phyloP scores from a whole-genome alignment of 805 yeast genomes.

The Candida sakaeoensis region DNA sequence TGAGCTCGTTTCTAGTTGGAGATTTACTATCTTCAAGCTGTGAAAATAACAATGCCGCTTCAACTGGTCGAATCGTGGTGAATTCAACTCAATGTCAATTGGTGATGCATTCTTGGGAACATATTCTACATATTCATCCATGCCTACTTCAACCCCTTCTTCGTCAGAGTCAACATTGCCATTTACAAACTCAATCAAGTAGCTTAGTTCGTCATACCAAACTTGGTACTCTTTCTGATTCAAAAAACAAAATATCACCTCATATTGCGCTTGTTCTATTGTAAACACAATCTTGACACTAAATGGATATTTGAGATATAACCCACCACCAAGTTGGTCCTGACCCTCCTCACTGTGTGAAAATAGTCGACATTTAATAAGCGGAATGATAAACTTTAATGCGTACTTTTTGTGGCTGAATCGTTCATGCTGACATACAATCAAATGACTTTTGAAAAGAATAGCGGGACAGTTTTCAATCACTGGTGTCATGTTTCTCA shows the following conservation, averaged over 20 bases:
- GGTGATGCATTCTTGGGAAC: constrained; percentile 18
- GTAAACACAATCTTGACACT: constrained; percentile 48
- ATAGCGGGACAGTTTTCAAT: constrained; percentile 29
- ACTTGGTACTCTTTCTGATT: constrained; percentile 28
- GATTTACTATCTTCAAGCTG: not conserved
- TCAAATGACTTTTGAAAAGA: constrained; percentile 49
- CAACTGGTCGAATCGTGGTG: not conserved
- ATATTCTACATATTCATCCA: constrained; percentile 8
- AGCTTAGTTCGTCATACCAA: constrained; percentile 37
- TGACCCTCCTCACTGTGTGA: constrained; percentile 16
- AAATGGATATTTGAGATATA: constrained; percentile 26
- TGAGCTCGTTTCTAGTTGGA: constrained; percentile 4
- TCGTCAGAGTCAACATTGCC: constrained; percentile 17
- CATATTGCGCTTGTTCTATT: constrained; percentile 37
- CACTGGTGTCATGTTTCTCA: constrained; percentile 17
- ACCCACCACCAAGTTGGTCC: constrained; percentile 19
- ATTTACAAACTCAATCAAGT: constrained; percentile 22
- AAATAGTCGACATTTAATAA: constrained; percentile 29
- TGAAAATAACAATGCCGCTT: constrained; percentile 15
- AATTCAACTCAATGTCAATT: constrained; percentile 14
- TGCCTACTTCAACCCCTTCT: not conserved
- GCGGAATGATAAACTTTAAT: constrained; percentile 47
- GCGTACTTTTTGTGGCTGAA: constrained; percentile 17
- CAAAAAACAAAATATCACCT: constrained; percentile 36
- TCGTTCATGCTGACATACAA: constrained; percentile 24